Base-by-base conservation (phyloP, 2,329 filamentous ascomycete species). In the Beauveria pseudobassiana region DNA sequence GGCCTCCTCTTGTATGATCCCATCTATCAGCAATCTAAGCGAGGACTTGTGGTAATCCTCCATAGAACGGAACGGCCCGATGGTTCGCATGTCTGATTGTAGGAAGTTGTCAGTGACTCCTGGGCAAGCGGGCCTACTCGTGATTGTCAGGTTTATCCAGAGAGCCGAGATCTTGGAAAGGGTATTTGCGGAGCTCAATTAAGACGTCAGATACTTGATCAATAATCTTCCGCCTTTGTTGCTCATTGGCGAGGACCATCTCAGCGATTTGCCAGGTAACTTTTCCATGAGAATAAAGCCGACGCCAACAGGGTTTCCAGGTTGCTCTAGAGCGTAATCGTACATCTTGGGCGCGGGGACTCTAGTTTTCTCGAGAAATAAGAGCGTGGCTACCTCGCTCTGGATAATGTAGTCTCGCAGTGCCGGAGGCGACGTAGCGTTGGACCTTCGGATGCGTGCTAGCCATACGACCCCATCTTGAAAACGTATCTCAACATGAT, bases 251-350 rank as follows among this genome's bases (percentile, higher is more conserved):
- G 51, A 69, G 34, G 68, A 65, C 73, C 72, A 77, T 42, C 67
- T 66, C n/a, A 78, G 63, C 34, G 74, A 71, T 38, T 66, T 74
- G 8, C 76, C 75, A 6, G 70, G 68, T 30, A 79, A 60, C 63
- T 77, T 79, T 46, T 78, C 73, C 70, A 77, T 75, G 8, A 78
- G 68, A 52, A 79, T 77, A 63, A 74, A 78, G 3, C 72, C 69
- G 56, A 75, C 71, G 16, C 75, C 74, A 22, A 78, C 68, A 28
- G 68, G 65, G 62, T 77, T 76, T 4, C 48, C 61, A 3, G 66
- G 38, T 24, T 64, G 24, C 20, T 73, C 69, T 10, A 74, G 62
- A n/a, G 67, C 68, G 54, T 71, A 77, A 46, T 77, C 74, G 58
- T 73, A 71, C 1, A 78, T 70, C 57, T 68, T 72, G 5, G 75